Evolutionary conservation across 495 filamentous ascomycete genomes (phyloP), one percentile per base, ranked within the genome.

Genomic region (Aspergillus bertholletiae): DNA sequence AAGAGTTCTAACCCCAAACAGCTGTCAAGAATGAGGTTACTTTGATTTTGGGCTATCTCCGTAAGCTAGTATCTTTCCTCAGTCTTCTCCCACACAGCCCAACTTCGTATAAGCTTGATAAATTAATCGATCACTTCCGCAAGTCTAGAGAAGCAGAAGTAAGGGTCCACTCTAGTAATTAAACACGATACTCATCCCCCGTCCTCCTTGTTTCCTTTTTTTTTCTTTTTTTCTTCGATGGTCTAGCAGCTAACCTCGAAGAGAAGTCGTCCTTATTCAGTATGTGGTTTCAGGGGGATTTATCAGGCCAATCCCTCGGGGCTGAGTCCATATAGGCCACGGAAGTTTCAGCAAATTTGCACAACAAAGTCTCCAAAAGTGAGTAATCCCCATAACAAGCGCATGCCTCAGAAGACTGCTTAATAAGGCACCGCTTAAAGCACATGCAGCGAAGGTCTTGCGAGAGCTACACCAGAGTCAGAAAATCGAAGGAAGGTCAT

Each of bases 291-390:
- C 32, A 23, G 13, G 40, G 28, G 24, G 9, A 6, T 51, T 12
- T 7, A 39, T n/a, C 28, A 41, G 55, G 30, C 24, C 28, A 48
- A 39, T 50, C 32, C 22, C n/a, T 46, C 55, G 20, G 21, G 11
- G 34, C 30, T 49, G 12, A 55, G 18, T 8, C 26, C 15, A 7
- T 30, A 22, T 23, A 85, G 80, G 85, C 84, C 6, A 83, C 76
- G 21, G 86, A 89, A 32, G 72, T 88, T 45, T 85, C 80, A 28
- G 74, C 78, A 20, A 88, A 89, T 65, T 71, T 89, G 23, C 83
- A 87, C 63, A 85, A 86, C 57, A 83, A 81, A 61, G 81, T 89
- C 49, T 82, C 81, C 21, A 89, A 89, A 67, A 66, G 82, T 81
- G 56, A 56, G 63, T 20, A 9, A 26, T 11, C 18, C 13, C 18